Base-by-base conservation (phyloP, 768 basidiomycete species). In the Megacollybia marginata region DNA sequence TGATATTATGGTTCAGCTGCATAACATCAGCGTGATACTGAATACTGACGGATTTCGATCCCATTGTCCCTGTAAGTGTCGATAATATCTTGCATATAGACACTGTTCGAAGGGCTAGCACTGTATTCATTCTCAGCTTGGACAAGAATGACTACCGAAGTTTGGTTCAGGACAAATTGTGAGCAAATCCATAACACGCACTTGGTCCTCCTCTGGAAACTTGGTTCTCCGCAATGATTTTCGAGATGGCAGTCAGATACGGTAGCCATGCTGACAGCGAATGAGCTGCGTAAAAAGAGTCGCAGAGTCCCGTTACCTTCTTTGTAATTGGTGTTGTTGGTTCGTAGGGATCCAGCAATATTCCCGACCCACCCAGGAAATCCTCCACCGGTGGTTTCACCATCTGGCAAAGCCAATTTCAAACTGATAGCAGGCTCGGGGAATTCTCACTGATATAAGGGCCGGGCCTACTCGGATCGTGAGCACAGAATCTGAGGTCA, bases 311-410 rank as follows among this genome's bases (percentile, higher is more conserved):
- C 52, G 55, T 15, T 19, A 71, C 74, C 68, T 67, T 69, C 59
- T 33, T 67, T 67, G 57, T 77, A 81, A 46, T 66, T 69, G 6
- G 71, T 53, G 57, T 79, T 74, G 46, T 78, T 72, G 16, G 76
- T 77, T 33, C 77, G 66, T 48, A 78, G 67, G 36, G 63, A 58
- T 16, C 74, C 75, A 32, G 75, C 72, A 23, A 76, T 72, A 59
- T 78, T 76, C 8, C 74, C 77, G 33, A 76, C 74, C 79, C 78
- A 80, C 5, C 79, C 79, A 11, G 80, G 79, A 53, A 80, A 77
- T 5, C 79, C 76, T 13, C 76, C 76, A 7, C 76, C 76, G 4
- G 76, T 76, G 4, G 76, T 76, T 59, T 78, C 76, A 7, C 57
- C 75, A 54, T 76, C 74, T 71, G n/a, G n/a, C 7, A 52, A 38